These are phyloP conservation scores for Sanguinoderma infundibulare DNA, from an alignment of 1,284 basidiomycete species.

Conservation along the genomic window DNA sequence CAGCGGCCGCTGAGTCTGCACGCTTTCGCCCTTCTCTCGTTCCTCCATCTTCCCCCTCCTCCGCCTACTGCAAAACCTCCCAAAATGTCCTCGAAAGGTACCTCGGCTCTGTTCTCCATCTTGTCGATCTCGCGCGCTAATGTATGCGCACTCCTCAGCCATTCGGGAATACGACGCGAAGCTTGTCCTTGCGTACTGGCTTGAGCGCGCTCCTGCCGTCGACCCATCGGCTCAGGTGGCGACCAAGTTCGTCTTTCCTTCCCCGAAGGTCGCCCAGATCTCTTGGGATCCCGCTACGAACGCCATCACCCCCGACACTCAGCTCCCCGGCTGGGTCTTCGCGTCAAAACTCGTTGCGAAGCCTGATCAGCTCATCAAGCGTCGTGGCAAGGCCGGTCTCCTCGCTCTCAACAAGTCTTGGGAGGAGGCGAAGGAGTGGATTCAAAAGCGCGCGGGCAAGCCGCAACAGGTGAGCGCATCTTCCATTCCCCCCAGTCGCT, in stretches of 20 bases:
- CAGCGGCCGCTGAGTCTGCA: not conserved
- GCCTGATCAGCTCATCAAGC: slow-evolving; percentile 99
- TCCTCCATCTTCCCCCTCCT: slow-evolving; percentile 8
- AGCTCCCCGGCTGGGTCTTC: slow-evolving; percentile 87
- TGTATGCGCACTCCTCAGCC: slow-evolving; percentile 48
- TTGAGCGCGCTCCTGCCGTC: slow-evolving; percentile 80
- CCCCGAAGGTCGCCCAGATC: slow-evolving; percentile 80
- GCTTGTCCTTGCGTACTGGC: slow-evolving; percentile 93
- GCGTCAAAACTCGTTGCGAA: slow-evolving; percentile 89
- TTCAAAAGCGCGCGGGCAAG: slow-evolving; percentile 90
- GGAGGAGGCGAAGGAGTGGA: slow-evolving; percentile 88
- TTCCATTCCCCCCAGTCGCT: slow-evolving; percentile 18
- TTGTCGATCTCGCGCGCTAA: not conserved
- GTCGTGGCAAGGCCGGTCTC: slow-evolving; percentile 97
- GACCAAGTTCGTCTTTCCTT: slow-evolving; percentile 67
- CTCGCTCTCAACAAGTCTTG: slow-evolving; percentile 94
- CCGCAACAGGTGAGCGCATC: slow-evolving; percentile 74
- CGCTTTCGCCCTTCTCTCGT: slow-evolving; percentile 13
- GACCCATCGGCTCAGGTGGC: slow-evolving; percentile 55
- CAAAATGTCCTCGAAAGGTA: slow-evolving; percentile 43
- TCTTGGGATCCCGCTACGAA: slow-evolving; percentile 87
- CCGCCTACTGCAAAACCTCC: slow-evolving; percentile 4
- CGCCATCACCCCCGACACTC: slow-evolving; percentile 78
- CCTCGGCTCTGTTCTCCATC: slow-evolving; percentile 6
- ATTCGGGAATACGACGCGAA: slow-evolving; percentile 96